Evolutionary conservation across 148 eudicot species (phyloP).

Genomic region (Spergularia marina): DNA sequence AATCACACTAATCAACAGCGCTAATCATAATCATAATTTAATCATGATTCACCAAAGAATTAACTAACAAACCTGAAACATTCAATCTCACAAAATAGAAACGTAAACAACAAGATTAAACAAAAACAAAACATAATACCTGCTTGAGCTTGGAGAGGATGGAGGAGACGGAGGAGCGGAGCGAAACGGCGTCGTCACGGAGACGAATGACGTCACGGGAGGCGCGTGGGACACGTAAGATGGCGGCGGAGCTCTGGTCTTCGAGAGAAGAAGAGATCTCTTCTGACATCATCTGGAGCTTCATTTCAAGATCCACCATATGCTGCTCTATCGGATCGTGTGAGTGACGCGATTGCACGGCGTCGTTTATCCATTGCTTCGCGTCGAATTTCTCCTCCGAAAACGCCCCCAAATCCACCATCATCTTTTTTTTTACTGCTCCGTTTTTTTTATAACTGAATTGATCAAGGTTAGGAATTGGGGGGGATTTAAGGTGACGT

Average conservation of each 20-base stretch:
- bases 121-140: slow-evolving; percentile 25
- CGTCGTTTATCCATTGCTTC: slow-evolving; percentile 89
- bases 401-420: slow-evolving; percentile 75
- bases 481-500: too few species aligned
- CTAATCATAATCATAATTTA: not conserved
- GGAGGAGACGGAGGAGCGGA: slow-evolving; percentile 67
- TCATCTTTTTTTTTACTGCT: slow-evolving; percentile 38
- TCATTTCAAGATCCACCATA: slow-evolving; percentile 85
- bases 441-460: not conserved
- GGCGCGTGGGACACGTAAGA: slow-evolving; percentile 96
- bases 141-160: slow-evolving; percentile 66
- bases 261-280: slow-evolving; percentile 89
- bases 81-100: not conserved
- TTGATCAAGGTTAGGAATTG: not conserved
- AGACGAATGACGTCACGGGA: slow-evolving; percentile 83
- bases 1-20: not conserved
- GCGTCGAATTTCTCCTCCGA: slow-evolving; percentile 92
- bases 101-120: not conserved
- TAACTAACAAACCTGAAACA: not conserved
- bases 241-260: slow-evolving; percentile 84
- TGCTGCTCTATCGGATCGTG: slow-evolving; percentile 75
- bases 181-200: slow-evolving; percentile 77
- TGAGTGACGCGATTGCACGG: slow-evolving; percentile 59
- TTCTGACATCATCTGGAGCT: slow-evolving; percentile 84
- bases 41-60: not conserved